These are phyloP conservation scores for Agroathelia rolfsii DNA, from an alignment of 1,284 basidiomycete species.

Conservation along the genomic window DNA sequence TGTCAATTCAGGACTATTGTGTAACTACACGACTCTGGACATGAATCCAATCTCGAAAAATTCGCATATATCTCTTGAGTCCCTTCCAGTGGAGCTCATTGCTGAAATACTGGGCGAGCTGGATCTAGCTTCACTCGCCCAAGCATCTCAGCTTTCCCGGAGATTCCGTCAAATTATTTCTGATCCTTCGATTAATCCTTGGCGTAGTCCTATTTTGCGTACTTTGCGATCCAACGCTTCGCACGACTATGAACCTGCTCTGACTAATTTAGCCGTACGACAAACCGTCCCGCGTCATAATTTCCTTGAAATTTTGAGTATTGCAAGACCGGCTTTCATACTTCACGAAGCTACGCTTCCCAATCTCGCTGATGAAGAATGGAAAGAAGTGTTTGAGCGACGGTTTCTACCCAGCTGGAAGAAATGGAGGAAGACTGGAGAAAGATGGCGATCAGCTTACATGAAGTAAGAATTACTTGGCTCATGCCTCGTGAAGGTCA, in stretches of 20 bases:
- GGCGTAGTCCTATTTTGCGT: conserved; percentile 56
- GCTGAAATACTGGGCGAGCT: conserved; percentile 62
- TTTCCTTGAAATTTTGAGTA: conserved; percentile 60
- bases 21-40: too few species aligned
- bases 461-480: conserved; percentile 33
- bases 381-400: conserved; percentile 60
- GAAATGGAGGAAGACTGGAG: conserved; percentile 52
- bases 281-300: conserved; percentile 58
- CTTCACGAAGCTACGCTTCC: conserved; percentile 58
- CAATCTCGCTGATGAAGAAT: conserved; percentile 49
- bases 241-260: conserved; percentile 41
- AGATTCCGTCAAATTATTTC: conserved; percentile 44
- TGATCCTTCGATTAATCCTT: conserved; percentile 59
- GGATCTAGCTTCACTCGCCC: conserved; percentile 48
- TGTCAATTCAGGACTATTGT: too few species aligned
- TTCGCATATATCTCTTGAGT: conserved; percentile 26
- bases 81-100: conserved; percentile 63
- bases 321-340: conserved; percentile 48
- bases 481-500: background rate
- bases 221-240: conserved; percentile 33
- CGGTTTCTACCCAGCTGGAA: conserved; percentile 65
- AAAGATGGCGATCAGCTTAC: conserved; percentile 50
- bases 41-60: background rate
- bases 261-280: conserved; percentile 51
- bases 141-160: conserved; percentile 47